Base-by-base conservation (phyloP, 2,329 filamentous ascomycete genomes). In the Macrophomina tecta region DNA sequence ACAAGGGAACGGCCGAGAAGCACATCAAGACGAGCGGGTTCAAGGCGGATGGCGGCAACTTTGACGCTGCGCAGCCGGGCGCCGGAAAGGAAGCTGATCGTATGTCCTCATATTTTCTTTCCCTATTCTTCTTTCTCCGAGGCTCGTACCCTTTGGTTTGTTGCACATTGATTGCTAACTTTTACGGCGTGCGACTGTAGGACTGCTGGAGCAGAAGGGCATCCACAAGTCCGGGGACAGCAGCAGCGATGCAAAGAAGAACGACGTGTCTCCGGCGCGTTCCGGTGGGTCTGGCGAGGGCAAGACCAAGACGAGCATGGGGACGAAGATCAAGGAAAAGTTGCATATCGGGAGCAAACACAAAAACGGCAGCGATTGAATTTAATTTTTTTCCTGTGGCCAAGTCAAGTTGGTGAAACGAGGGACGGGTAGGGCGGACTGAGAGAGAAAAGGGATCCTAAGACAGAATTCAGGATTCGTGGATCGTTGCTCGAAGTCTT, bases 311-410 rank as follows among this genome's bases (percentile, higher is more conserved):
- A 81, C 80, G 53, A 85, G 85, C 69, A 73, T 90, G 48, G 83
- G 84, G 68, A 83, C 89, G 67, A 90, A 89, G 80, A 86, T 91
- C 78, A 91, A 91, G 85, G 84, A 85, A 66, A 91, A 91, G 82
- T 78, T 91, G 68, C 88, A 90, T 78, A 80, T 80, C 68, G 75
- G 77, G 28, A 36, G 56, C 56, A 66, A 66, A 55, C 64, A 66
- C 48, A 49, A 60, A 40, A 61, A 23, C 30, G 16, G 14, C 40
- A 23, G 28, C 5, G 23, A 60, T 30, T 60, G 8, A 30, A 18
- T 18, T 45, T 32, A 4, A 4, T 45, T n/a, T 23, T 23, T 23
- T 23, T 23, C 23, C 23, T 23, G 23, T 23, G 4, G 16, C 5
- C 8, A 14, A 45, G 42, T n/a, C 42, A 45, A 45, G 18, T 14